These are phyloP conservation scores for Fraxinus sp. DNA, from an alignment of 305 asterid genomes.

Conservation along the genomic window DNA sequence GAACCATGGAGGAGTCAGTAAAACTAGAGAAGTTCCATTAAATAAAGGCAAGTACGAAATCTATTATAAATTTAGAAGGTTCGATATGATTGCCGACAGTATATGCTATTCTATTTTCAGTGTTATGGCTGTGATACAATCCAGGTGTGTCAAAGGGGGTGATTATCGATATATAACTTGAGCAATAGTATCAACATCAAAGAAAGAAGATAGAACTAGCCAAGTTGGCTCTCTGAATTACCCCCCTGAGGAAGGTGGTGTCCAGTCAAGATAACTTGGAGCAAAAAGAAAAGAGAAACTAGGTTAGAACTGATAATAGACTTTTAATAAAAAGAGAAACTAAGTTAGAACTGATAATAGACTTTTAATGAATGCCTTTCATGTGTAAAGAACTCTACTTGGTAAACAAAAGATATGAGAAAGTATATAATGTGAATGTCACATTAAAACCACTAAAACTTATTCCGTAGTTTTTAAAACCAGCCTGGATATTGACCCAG, in stretches of 20 bases:
- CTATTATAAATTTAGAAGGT: slow-evolving; percentile 1
- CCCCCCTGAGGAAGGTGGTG: neutral
- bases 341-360: neutral
- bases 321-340: neutral
- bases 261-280: neutral
- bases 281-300: neutral
- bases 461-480: neutral
- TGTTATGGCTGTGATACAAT: neutral
- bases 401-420: neutral
- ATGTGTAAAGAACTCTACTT: neutral
- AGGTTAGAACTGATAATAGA: neutral
- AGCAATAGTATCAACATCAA: neutral
- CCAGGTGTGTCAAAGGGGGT: neutral
- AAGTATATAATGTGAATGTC: neutral
- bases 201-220: neutral
- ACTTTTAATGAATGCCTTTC: neutral
- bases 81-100: slow-evolving; percentile 9
- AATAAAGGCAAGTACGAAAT: neutral
- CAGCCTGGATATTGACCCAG: neutral
- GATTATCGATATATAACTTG: neutral
- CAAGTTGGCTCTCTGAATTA: neutral
- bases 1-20: slow-evolving; percentile 21
- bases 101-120: neutral
- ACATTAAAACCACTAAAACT: neutral
- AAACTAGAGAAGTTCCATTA: slow-evolving; percentile 1